Evolutionary conservation across 2,329 filamentous ascomycete genomes (phyloP).

Genomic region (Lasiodiplodia theobromae): DNA sequence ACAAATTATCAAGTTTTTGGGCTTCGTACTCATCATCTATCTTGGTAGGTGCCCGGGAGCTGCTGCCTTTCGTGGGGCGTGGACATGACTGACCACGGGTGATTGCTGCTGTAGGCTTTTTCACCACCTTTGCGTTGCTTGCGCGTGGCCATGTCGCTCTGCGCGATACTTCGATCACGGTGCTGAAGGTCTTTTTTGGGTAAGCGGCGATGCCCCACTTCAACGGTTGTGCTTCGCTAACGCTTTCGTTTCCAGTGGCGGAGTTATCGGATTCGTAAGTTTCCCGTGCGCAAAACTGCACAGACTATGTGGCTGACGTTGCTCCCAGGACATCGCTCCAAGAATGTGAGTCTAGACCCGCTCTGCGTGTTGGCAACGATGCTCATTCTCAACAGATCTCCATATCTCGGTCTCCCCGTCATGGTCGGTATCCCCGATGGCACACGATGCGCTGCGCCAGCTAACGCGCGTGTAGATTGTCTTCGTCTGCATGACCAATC

Average conservation of each 20-base stretch:
- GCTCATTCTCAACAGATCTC: constrained; percentile 50
- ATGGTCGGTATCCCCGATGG: constrained; percentile 50
- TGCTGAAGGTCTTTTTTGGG: constrained; percentile 84
- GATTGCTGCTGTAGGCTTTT: constrained; percentile 67
- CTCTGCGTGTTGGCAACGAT: constrained; percentile 6
- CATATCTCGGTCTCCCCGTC: constrained; percentile 59
- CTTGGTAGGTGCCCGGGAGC: constrained; percentile 58
- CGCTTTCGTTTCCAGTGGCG: constrained; percentile 14
- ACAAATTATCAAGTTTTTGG: constrained; percentile 84
- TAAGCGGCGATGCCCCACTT: constrained; percentile 36
- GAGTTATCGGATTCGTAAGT: constrained; percentile 70
- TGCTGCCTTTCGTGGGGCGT: constrained; percentile 12
- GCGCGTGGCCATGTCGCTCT: constrained; percentile 73
- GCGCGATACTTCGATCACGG: constrained; percentile 74
- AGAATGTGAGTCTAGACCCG: constrained; percentile 45
- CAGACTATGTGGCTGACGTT: constrained; percentile 15
- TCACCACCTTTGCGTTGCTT: constrained; percentile 83
- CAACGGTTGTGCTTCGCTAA: constrained; percentile 30
- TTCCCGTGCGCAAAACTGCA: constrained; percentile 1
- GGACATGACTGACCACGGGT: not conserved
- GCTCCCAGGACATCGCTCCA: constrained; percentile 53
- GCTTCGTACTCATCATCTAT: constrained; percentile 82
- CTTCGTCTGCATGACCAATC: constrained; percentile 79
- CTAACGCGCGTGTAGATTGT: constrained; percentile 59
- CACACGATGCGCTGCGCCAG: constrained; percentile 31